Conservation (phyloP, 495 filamentous ascomycete species). For the Neurospora sp. region DNA sequence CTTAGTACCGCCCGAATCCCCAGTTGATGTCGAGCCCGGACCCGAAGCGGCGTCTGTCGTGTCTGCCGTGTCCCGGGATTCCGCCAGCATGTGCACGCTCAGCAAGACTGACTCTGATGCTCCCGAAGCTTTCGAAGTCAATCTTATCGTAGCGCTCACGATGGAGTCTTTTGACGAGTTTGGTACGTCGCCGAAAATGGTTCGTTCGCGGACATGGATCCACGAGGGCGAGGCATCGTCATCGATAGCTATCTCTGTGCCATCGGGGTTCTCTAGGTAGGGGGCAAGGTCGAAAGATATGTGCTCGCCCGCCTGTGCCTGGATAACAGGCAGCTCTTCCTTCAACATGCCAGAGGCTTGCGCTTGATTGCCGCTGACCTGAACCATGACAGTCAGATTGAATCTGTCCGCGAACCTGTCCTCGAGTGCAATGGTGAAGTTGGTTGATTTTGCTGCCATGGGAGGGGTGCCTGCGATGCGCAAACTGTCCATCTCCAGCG, state of each 20-base stretch:
- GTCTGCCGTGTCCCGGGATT: slow-evolving; percentile 7
- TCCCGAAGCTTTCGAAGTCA: slow-evolving; percentile 34
- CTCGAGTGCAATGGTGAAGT: slow-evolving; percentile 54
- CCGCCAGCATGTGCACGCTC: slow-evolving; percentile 35
- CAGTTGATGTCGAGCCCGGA: not conserved
- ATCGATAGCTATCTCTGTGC: slow-evolving; percentile 46
- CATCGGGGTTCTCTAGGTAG: slow-evolving; percentile 40
- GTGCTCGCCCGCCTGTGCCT: slow-evolving; percentile 50
- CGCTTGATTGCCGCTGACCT: slow-evolving; percentile 20
- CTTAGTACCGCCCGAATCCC: not conserved
- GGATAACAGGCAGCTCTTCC: slow-evolving; percentile 29
- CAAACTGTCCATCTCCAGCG: slow-evolving; percentile 53
- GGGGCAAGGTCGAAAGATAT: slow-evolving; percentile 56
- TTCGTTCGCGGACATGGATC: slow-evolving; percentile 49
- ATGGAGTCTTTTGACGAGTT: slow-evolving; percentile 16
- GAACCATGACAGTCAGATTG: slow-evolving; percentile 51
- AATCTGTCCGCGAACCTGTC: slow-evolving; percentile 58
- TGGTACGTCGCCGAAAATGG: slow-evolving; percentile 57
- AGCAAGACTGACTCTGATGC: slow-evolving; percentile 37
- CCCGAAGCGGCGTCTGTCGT: not conserved
- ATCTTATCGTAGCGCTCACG: slow-evolving; percentile 41
- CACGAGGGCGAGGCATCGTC: slow-evolving; percentile 47
- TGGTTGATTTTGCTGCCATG: slow-evolving; percentile 41
- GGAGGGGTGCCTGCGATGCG: slow-evolving; percentile 56
- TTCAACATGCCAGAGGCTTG: slow-evolving; percentile 26